These are phyloP conservation scores for Lophiostoma macrostomum DNA, from an alignment of 495 filamentous ascomycete genomes.

Conservation along the genomic window DNA sequence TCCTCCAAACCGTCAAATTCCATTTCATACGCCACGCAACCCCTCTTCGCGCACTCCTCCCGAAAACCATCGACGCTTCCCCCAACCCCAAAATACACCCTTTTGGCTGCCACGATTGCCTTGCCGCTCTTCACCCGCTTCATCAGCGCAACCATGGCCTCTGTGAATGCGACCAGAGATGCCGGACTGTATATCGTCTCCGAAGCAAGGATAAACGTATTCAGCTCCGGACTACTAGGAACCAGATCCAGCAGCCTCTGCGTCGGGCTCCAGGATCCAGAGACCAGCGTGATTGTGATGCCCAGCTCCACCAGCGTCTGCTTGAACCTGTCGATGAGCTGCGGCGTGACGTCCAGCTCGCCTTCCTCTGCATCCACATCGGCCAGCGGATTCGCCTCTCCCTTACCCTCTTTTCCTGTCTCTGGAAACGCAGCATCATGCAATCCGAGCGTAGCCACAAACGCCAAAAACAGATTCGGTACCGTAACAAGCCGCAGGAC, in stretches of 20 bases:
- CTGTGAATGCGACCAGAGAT: slow-evolving; percentile 68
- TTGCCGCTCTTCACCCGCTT: slow-evolving; percentile 52
- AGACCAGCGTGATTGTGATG: slow-evolving; percentile 70
- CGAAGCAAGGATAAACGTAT: slow-evolving; percentile 69
- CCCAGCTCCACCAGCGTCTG: slow-evolving; percentile 51
- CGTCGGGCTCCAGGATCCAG: slow-evolving; percentile 72
- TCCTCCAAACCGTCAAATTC: slow-evolving; percentile 55
- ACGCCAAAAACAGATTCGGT: slow-evolving; percentile 82
- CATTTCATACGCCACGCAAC: slow-evolving; percentile 52
- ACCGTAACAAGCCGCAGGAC: slow-evolving; percentile 85
- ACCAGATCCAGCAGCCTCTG: slow-evolving; percentile 28
- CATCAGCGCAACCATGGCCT: slow-evolving; percentile 65
- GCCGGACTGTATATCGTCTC: slow-evolving; percentile 94
- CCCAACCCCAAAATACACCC: slow-evolving; percentile 94
- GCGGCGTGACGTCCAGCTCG: slow-evolving; percentile 70
- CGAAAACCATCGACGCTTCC: slow-evolving; percentile 90
- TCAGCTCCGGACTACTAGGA: slow-evolving; percentile 32
- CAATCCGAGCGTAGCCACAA: slow-evolving; percentile 54
- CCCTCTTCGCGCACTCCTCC: slow-evolving; percentile 53
- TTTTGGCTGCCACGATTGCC: slow-evolving; percentile 86
- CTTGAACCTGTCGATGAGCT: slow-evolving; percentile 61
- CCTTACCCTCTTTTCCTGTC: no score
- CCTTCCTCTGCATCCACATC: slow-evolving; percentile 46
- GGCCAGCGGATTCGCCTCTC: slow-evolving; percentile 24
- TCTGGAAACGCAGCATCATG: slow-evolving; percentile 19